Base-by-base conservation (phyloP, 2,329 filamentous ascomycete genomes). In the Aspergillus phoenicis region DNA sequence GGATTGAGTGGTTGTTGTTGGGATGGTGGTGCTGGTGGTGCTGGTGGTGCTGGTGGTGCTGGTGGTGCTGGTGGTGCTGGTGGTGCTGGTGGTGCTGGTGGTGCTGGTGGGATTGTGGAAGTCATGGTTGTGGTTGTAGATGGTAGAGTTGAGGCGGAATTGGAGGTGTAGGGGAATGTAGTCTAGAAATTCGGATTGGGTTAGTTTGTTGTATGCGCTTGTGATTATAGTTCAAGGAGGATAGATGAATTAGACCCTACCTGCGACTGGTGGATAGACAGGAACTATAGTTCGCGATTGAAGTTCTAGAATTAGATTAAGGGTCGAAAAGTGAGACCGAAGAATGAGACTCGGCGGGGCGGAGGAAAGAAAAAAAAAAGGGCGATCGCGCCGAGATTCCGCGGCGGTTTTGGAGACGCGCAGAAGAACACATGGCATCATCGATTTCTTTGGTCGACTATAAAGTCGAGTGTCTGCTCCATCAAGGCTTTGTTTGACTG, bases 361-460 rank as follows among this genome's bases (percentile, higher is more conserved):
- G 53, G 38, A 36, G 38, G 43, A 33, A 43, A 41, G 43, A 33
- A 43, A 41, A 33, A 43, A 41, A 62, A 59, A 58, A 64, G 53
- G 57, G 62, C 58, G 62, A 63, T 60, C 48, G 52, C 48, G 41
- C 51, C 49, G 62, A 62, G 55, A 55, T 59, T 62, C 47, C 52
- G 36, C 43, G 52, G 28, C 57, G 52, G 52, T 43, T 51, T 51
- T 47, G 36, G 33, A 54, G 24, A 24, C 38, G 17, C 22, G 17
- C 49, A 57, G 54, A 66, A 73, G 73, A 76, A 76, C 74, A 77
- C 71, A 75, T 77, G 72, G 73, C 74, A 72, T 75, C 70, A 72
- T 64, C 48, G 41, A 52, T 48, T 33, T 15, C 51, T n/a, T 36
- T 36, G 33, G 24, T 33, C 36, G 15, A 38, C 51, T 59, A 36